These are phyloP conservation scores for Triangularia setosa DNA, from an alignment of 2,329 filamentous ascomycete genomes.

Conservation along the genomic window DNA sequence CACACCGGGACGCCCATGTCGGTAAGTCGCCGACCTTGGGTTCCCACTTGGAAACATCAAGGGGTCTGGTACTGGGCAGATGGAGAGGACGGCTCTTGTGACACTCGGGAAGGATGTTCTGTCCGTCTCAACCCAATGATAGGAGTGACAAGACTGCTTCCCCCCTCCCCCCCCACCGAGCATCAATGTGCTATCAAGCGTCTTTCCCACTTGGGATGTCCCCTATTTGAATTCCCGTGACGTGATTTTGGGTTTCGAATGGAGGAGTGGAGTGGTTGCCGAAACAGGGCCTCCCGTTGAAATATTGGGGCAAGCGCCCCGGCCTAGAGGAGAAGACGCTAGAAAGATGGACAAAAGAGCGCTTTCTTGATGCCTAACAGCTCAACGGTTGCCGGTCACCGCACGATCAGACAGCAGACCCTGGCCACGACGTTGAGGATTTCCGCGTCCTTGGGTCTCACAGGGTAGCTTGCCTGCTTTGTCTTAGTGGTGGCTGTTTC, in stretches of 20 bases:
- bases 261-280: not conserved
- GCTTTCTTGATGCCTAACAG: not conserved
- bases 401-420: not conserved
- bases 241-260: not conserved
- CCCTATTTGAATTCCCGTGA: not conserved
- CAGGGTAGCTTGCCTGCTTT: not conserved
- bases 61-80: not conserved
- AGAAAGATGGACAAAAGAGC: not conserved
- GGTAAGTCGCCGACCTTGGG: not conserved
- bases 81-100: not conserved
- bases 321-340: not conserved
- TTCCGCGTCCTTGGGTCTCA: not conserved
- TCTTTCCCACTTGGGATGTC: not conserved
- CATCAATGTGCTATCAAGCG: not conserved
- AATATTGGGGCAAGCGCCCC: too few relatives aligned
- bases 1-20: not conserved
- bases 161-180: not conserved
- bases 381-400: not conserved
- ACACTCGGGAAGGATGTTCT: not conserved
- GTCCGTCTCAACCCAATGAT: not conserved
- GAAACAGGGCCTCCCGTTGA: not conserved
- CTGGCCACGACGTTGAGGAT: not conserved
- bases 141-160: not conserved
- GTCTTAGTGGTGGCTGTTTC: not conserved
- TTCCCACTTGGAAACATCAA: not conserved